Evolutionary conservation across 371 early-diverging fungal genomes (phyloP).

Genomic region (Mucor mucedo): DNA sequence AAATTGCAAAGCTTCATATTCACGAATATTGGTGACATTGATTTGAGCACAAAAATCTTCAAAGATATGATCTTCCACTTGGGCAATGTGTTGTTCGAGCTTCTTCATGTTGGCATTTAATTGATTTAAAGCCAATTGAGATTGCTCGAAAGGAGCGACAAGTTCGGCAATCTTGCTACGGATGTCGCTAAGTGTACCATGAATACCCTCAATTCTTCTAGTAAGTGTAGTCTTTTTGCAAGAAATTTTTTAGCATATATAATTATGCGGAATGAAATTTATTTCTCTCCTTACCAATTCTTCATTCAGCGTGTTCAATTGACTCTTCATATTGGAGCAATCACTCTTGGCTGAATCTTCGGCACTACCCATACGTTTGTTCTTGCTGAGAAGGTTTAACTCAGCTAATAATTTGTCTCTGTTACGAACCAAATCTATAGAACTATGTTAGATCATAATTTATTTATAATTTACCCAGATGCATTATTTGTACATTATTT

Average conservation of each 20-base stretch:
- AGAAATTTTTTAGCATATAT: not conserved
- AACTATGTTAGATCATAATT: too few relatives aligned
- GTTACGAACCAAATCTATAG: conserved; percentile 58
- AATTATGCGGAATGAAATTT: too few relatives aligned
- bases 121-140: conserved; percentile 38
- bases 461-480: too few relatives aligned
- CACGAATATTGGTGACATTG: conserved; percentile 78
- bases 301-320: conserved; percentile 62
- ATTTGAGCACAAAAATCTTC: conserved; percentile 75
- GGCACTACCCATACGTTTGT: conserved; percentile 69
- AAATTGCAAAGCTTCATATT: conserved; percentile 79
- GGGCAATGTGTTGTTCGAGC: conserved; percentile 58
- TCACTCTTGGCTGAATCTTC: conserved; percentile 68
- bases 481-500: too few relatives aligned
- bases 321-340: conserved; percentile 65
- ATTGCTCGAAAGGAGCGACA: conserved; percentile 15
- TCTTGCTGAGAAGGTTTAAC: conserved; percentile 73
- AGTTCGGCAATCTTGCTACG: conserved; percentile 19
- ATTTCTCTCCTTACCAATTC: conserved; percentile 48
- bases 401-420: conserved; percentile 75
- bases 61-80: conserved; percentile 79
- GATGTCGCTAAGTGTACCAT: conserved; percentile 22
- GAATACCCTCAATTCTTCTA: conserved; percentile 23
- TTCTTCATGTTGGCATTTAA: conserved; percentile 40
- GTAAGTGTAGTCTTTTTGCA: conserved; percentile 17